Conservation (phyloP, 139 green algal genomes). For the Monoraphidium neglectum region DNA sequence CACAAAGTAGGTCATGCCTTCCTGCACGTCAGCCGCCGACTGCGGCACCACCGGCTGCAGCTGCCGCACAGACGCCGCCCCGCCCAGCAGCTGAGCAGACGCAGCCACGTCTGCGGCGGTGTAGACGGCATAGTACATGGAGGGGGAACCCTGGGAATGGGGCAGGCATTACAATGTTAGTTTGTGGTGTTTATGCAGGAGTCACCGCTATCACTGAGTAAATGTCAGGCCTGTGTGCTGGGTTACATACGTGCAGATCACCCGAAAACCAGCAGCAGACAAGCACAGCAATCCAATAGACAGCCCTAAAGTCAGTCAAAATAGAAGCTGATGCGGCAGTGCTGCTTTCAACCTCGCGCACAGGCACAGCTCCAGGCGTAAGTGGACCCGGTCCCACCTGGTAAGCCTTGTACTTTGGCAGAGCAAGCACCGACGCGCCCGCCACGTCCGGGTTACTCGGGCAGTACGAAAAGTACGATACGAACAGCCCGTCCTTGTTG, state of each 20-base stretch:
- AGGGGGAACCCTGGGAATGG: constrained; percentile 1
- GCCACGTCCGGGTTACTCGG: background rate
- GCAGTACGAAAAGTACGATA: constrained; percentile 19
- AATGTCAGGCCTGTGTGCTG: too few species aligned
- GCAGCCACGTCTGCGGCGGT: background rate
- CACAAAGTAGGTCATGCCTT: constrained; percentile 16
- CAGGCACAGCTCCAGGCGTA: too few species aligned
- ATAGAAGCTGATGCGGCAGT: too few species aligned
- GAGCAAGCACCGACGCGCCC: constrained; percentile 8
- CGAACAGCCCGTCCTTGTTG: constrained; percentile 17
- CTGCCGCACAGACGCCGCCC: background rate
- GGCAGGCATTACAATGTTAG: too few species aligned
- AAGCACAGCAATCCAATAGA: too few species aligned
- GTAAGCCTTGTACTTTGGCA: constrained; percentile 20
- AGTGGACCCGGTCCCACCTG: too few species aligned
- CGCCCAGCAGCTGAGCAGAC: background rate
- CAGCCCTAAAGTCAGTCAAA: too few species aligned
- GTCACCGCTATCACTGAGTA: too few species aligned
- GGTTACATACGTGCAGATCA: too few species aligned
- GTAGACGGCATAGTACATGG: constrained; percentile 14
- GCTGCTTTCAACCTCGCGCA: too few species aligned
- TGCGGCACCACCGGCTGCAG: constrained; percentile 11
- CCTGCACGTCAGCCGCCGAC: background rate
- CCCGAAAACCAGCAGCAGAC: too few species aligned
- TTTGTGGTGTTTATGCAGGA: too few species aligned